Percentiles rank a stretch among this genome's conserved stretches.
Conservation (phyloP, 306 rosid species). For the Cotoneaster glaucophyllus region DNA sequence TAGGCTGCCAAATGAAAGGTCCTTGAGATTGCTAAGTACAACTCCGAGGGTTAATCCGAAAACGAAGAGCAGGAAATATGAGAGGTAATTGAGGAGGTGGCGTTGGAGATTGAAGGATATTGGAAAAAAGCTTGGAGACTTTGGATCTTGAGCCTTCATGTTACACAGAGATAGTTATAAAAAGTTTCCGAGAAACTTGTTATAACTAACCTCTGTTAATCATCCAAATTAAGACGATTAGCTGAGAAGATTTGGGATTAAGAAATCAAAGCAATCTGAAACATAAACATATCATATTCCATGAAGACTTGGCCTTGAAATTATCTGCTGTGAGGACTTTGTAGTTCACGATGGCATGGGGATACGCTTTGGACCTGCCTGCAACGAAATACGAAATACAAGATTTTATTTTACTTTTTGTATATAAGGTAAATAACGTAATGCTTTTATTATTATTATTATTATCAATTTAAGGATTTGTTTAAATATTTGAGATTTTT, state of each 20-base stretch:
- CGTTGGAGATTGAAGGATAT: conserved; percentile 32
- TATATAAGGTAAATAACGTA: background rate
- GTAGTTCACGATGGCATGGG: background rate
- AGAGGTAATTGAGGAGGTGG: conserved; percentile 31
- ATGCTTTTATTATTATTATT: background rate
- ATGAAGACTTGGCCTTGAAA: background rate
- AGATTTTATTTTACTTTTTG: background rate
- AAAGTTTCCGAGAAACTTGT: background rate
- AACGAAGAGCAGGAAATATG: conserved; percentile 38
- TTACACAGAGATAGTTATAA: background rate
- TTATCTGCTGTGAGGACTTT: background rate
- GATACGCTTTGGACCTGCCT: background rate
- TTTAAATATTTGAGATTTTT: background rate
- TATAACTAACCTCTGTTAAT: background rate
- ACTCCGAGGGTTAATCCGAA: conserved; percentile 59
- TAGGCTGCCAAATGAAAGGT: conserved; percentile 36
- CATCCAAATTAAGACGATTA: background rate
- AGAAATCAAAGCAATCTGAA: background rate
- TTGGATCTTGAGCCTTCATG: conserved; percentile 2
- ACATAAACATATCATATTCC: background rate
- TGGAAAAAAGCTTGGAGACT: conserved; percentile 26
- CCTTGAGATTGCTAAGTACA: conserved; percentile 27
- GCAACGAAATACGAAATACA: background rate
- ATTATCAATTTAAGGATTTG: background rate
- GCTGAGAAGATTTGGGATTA: background rate